Percentiles rank a stretch among this genome's conserved stretches.
These are phyloP conservation scores for Claviceps arundinis DNA, from an alignment of 2,329 filamentous ascomycete genomes.

Conservation along the genomic window DNA sequence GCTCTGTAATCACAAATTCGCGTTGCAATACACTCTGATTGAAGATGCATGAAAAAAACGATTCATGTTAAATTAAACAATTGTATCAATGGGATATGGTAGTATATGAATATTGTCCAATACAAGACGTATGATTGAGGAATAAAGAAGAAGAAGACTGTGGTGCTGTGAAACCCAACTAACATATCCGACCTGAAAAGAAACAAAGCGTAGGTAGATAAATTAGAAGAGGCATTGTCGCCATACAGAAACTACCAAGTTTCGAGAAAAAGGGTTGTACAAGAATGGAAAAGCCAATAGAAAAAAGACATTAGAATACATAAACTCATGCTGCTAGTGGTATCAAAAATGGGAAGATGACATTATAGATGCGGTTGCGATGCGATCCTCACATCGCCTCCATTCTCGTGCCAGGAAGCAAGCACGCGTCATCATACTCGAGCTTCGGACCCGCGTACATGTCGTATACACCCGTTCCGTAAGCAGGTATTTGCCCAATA, in stretches of 20 bases:
- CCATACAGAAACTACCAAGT: not conserved
- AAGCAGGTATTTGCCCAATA: constrained; percentile 38
- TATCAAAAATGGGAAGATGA: not conserved
- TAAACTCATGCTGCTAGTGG: not conserved
- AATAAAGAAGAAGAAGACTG: constrained; percentile 2
- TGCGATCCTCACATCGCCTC: constrained; percentile 28
- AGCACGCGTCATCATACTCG: constrained; percentile 42
- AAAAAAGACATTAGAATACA: not conserved
- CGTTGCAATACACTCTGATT: no score
- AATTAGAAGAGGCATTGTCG: not conserved
- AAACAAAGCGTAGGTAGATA: not conserved
- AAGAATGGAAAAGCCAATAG: not conserved
- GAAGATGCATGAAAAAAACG: no score
- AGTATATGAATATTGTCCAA: no score
- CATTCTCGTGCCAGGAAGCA: constrained; percentile 46
- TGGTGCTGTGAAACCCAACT: constrained; percentile 17
- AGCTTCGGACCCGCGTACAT: constrained; percentile 39
- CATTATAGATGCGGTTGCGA: not conserved
- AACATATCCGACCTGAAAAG: constrained; percentile 16
- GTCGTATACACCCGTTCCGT: constrained; percentile 36
- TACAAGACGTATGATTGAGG: not conserved
- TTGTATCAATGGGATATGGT: no score
- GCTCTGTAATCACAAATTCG: no score
- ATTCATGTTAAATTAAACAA: no score
- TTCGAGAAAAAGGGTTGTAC: not conserved